Conservation (phyloP, 2,329 filamentous ascomycete genomes). For the Ceratocystis colombiana region DNA sequence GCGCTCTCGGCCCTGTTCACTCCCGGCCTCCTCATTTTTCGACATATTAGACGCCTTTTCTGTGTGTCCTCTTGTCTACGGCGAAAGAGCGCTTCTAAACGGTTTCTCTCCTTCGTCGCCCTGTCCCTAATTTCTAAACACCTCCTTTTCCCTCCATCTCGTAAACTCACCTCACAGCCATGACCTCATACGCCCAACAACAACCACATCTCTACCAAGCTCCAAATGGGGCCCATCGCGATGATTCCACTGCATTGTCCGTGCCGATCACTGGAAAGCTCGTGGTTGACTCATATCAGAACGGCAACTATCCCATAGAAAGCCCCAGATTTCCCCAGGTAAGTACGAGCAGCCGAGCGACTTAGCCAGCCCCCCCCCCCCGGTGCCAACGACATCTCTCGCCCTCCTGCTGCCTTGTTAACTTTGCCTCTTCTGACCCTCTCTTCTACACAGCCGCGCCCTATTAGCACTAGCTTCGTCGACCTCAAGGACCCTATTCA, state of each 20-base stretch:
- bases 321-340: slow-evolving; percentile 21
- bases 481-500: slow-evolving; percentile 64
- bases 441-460: slow-evolving; percentile 35
- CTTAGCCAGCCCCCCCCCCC: too few relatives aligned
- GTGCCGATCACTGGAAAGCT: slow-evolving; percentile 20
- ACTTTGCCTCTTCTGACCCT: background rate
- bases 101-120: background rate
- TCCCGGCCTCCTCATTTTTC: slow-evolving; percentile 18
- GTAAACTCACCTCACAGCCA: background rate
- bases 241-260: background rate
- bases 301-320: slow-evolving; percentile 19
- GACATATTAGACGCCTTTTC: background rate
- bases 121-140: background rate
- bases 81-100: background rate
- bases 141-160: background rate
- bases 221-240: slow-evolving; percentile 8
- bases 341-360: background rate
- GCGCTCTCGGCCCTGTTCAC: background rate
- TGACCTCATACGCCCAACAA: slow-evolving; percentile 10
- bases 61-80: background rate
- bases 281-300: slow-evolving; percentile 23
- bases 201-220: slow-evolving; percentile 1
- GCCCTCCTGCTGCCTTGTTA: background rate
- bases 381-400: background rate
- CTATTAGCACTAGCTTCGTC: slow-evolving; percentile 47